phyloP scores from a whole-genome alignment of 208 protist genomes.

The Phytomonas sp. region DNA sequence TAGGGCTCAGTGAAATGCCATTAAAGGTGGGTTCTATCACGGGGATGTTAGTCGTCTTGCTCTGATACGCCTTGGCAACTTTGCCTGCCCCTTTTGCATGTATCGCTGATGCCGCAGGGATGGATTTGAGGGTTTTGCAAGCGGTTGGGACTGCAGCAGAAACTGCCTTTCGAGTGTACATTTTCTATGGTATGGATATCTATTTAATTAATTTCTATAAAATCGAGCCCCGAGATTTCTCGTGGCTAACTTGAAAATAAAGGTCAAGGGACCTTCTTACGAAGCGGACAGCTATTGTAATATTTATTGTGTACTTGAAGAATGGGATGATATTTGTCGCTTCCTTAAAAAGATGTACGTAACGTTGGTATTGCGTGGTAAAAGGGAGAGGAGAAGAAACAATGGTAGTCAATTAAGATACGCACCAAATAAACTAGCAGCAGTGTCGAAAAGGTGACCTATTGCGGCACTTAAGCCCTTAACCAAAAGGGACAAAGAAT shows the following conservation, averaged over 20 bases:
- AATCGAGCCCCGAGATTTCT: not conserved
- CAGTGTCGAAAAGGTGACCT: not conserved
- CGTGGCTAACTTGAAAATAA: not conserved
- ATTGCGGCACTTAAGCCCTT: not conserved
- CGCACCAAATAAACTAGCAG: not conserved
- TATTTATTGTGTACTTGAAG: not conserved
- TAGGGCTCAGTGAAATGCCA: not conserved
- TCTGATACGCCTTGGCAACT: not conserved
- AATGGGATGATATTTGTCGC: not conserved
- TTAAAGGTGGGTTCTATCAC: not conserved
- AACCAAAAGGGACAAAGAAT: not conserved
- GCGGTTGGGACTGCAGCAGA: not conserved
- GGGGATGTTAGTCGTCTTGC: not conserved
- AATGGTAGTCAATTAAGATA: not conserved
- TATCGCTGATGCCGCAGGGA: not conserved
- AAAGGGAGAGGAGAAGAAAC: not conserved
- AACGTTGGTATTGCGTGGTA: not conserved
- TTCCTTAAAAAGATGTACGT: not conserved
- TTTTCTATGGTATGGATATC: not conserved
- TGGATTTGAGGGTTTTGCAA: not conserved
- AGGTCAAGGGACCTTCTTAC: not conserved
- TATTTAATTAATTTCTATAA: not conserved
- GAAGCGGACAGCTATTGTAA: not conserved
- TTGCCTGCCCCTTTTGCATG: not conserved
- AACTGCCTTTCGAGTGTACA: constrained; percentile 1